Percentiles rank a stretch among this genome's conserved stretches.
Evolutionary conservation across 345 rosid species (phyloP).

Genomic region (Sonneratia caseolaris): DNA sequence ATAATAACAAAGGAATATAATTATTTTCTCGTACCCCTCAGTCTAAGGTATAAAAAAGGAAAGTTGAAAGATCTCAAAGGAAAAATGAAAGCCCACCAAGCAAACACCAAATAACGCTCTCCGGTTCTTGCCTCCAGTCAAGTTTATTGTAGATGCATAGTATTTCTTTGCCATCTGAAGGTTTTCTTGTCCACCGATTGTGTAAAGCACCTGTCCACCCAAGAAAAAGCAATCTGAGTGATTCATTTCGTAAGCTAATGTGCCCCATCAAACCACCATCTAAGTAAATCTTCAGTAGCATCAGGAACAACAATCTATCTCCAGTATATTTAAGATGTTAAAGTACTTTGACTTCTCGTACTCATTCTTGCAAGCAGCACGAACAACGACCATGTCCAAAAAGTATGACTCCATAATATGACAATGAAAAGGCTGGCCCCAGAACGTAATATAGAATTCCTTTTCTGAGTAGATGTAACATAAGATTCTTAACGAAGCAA

Average conservation of each 20-base stretch:
- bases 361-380: no score
- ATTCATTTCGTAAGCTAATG: not conserved
- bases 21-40: not conserved
- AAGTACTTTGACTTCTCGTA: no score
- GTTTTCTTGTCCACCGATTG: slow-evolving; percentile 85
- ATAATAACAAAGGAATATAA: not conserved
- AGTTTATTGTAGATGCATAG: slow-evolving; percentile 70
- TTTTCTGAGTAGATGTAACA: no score
- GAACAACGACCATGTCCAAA: no score
- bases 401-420: no score
- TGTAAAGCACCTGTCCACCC: slow-evolving; percentile 70
- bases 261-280: no score
- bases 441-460: no score
- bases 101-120: slow-evolving; percentile 87
- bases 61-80: not conserved
- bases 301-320: not conserved
- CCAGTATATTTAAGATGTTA: not conserved
- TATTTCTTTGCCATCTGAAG: slow-evolving; percentile 79
- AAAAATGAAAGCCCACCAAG: slow-evolving; percentile 44
- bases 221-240: not conserved
- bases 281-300: not conserved
- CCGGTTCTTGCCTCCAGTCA: slow-evolving; percentile 88
- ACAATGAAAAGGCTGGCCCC: no score
- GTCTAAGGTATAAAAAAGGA: not conserved
- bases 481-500: no score